These are phyloP conservation scores for Xylaria telfairii DNA, from an alignment of 495 filamentous ascomycete genomes.

Conservation along the genomic window DNA sequence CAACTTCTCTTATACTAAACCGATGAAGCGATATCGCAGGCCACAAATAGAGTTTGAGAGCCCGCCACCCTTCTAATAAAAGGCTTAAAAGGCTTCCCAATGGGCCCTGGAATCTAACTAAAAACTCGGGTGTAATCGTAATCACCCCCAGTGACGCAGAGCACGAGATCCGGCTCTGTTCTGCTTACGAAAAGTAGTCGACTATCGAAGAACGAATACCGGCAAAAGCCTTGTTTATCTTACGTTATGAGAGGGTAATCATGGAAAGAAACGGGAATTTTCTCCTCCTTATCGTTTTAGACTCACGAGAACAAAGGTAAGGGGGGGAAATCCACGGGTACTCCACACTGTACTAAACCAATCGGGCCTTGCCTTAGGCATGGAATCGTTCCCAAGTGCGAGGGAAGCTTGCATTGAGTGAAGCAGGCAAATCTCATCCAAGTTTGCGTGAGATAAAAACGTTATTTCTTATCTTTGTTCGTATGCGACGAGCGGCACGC, in stretches of 20 bases:
- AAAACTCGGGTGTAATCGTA: background rate
- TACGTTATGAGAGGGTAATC: slow-evolving; percentile 31
- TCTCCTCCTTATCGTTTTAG: slow-evolving; percentile 14
- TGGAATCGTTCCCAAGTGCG: background rate
- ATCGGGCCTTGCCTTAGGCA: background rate
- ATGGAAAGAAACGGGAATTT: slow-evolving; percentile 4
- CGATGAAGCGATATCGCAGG: slow-evolving; percentile 15
- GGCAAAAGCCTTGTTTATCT: slow-evolving; percentile 14
- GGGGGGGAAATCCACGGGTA: background rate
- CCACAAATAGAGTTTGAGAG: slow-evolving; percentile 13
- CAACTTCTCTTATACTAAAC: background rate
- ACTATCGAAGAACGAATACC: background rate
- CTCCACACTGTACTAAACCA: slow-evolving; percentile 14
- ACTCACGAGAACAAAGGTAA: background rate
- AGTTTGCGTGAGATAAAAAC: background rate
- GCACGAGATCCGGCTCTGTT: slow-evolving; percentile 7
- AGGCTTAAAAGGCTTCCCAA: too few relatives aligned
- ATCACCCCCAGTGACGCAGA: background rate
- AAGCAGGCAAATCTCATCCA: background rate
- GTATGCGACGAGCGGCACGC: background rate
- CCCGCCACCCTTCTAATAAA: background rate
- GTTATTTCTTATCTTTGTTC: slow-evolving; percentile 16
- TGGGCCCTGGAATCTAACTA: background rate
- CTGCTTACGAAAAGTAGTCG: slow-evolving; percentile 2
- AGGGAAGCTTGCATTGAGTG: background rate